Evolutionary conservation across 2,329 filamentous ascomycete genomes (phyloP), one percentile per base, ranked within the genome.

Genomic region (Talaromyces sp.): DNA sequence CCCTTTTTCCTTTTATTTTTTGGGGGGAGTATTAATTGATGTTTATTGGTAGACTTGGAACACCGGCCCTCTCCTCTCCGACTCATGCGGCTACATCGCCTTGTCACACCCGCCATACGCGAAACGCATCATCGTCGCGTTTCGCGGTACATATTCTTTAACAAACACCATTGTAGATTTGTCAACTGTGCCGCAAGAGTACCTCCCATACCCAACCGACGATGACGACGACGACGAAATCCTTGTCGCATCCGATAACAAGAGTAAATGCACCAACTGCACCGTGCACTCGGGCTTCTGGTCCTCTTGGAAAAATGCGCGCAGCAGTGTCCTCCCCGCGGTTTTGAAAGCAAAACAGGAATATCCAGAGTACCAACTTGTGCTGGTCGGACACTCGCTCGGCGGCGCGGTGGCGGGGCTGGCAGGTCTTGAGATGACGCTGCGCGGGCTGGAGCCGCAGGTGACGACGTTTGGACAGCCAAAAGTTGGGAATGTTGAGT

Each of bases 401-500:
- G 95, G 95, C 21, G 95, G 95, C 17, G 93, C 95, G 0, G 90
- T 99, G 1, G 93, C 95, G 2, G 89, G 90, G 1, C 83, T 99
- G 3, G 95, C 93, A 0, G 90, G 85, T 1, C 80, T 97, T 31
- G 95, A 99, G 70, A 84, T 96, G 69, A 83, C 86, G 61, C 83
- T 87, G 0, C 80, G 88, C n/a, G 91, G 89, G 19, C 95, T 88
- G 86, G 76, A 88, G 9, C 86, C 93, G 2, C 75, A 82, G 14
- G 86, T 96, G 46, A 98, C 93, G 5, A 98, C 95, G 0, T 99
- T 96, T 74, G 95, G 95, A 10, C 91, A 98, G 75, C 95, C 95
- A 21, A 78, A 82, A 49, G 69, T 86, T 2, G 85, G 85, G 2
- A 87, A 87, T 65, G 68, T 73, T 50, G 77, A 72, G 3, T 74